Evolutionary conservation across 1,284 basidiomycete species (phyloP).

Genomic region (Sanguinoderma infundibulare): DNA sequence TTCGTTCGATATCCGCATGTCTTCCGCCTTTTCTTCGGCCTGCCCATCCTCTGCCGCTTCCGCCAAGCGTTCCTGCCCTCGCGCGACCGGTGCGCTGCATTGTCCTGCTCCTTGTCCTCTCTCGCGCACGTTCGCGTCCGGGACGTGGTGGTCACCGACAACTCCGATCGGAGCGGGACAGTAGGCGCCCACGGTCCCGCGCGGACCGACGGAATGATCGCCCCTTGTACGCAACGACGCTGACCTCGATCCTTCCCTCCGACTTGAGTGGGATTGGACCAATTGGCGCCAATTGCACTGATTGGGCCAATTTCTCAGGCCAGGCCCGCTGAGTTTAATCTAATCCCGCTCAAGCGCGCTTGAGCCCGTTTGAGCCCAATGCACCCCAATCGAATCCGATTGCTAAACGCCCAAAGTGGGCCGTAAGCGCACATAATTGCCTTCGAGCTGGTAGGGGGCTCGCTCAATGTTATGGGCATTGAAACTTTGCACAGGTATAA

Average conservation of each 20-base stretch:
- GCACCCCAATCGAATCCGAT: too few relatives aligned
- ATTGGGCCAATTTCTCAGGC: too few relatives aligned
- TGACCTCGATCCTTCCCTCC: background rate
- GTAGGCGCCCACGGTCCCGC: background rate
- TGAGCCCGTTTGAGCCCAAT: too few relatives aligned
- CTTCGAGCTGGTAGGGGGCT: too few relatives aligned
- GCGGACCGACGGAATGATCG: background rate
- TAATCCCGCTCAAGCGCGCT: too few relatives aligned
- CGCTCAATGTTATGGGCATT: too few relatives aligned
- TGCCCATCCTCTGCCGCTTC: background rate
- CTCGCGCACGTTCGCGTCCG: conserved; percentile 50
- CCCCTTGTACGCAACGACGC: background rate
- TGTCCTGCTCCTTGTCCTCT: background rate
- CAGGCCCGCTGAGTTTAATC: conserved; percentile 66
- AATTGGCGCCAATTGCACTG: too few relatives aligned
- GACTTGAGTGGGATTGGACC: too few relatives aligned
- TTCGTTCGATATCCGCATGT: background rate
- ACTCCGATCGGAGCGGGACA: background rate
- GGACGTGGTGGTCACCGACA: conserved; percentile 42
- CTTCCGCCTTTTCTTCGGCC: background rate
- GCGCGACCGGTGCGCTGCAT: background rate
- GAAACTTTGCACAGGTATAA: too few relatives aligned
- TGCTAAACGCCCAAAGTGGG: too few relatives aligned
- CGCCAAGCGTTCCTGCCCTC: background rate
- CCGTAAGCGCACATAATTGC: too few relatives aligned